Base-by-base conservation (phyloP, 1,139 yeast genomes). In the Barnettozyma hawaiiensis region DNA sequence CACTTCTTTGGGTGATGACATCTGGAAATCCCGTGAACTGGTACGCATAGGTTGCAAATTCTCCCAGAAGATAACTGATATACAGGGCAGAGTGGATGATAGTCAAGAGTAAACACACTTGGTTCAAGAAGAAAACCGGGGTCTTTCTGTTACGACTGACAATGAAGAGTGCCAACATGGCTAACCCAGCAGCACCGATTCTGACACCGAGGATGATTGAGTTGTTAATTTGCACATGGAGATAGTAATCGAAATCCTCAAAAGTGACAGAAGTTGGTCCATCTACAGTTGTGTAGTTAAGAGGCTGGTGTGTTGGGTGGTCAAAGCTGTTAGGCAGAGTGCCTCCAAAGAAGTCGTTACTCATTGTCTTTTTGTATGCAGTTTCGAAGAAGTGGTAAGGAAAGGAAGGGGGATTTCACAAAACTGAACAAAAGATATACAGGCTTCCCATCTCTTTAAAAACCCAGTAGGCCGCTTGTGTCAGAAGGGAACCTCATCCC, bases 111-210 rank as follows among this genome's bases (percentile, higher is more conserved):
- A 89, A 67, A 16, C 85, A 75, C 3, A 68, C 43, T 55, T 78
- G 80, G 61, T 89, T 87, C 42, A 86, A 64, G 19, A 80, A 61
- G 59, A 85, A 89, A 27, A 87, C 75, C 5, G 89, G 85, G 0
- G 89, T 76, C 33, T 64, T 71, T 53, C 69, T 76, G 45, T 70
- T 72, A 35, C 67, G 70, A 6, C 78, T 68, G 7, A 76, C 60
- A 39, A 71, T 58, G 50, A 64, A 61, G 42, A 70, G 63, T 16
- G 65, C 59, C 23, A 67, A 58, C 44, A 68, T 56, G 3, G 71
- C 70, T 6, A 63, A 47, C 6, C 57, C 59, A 15, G 72, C 69
- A 40, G 76, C 67, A 33, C 72, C 72, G 18, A 65, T 56, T 47
- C 67, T 63, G 1, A 63, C 58, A 7, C 77, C 76, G 53, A 65